Percentiles rank a stretch among this genome's conserved stretches.
Conservation (phyloP, 108 stramenopile genomes). For the Skeletonema costatum region DNA sequence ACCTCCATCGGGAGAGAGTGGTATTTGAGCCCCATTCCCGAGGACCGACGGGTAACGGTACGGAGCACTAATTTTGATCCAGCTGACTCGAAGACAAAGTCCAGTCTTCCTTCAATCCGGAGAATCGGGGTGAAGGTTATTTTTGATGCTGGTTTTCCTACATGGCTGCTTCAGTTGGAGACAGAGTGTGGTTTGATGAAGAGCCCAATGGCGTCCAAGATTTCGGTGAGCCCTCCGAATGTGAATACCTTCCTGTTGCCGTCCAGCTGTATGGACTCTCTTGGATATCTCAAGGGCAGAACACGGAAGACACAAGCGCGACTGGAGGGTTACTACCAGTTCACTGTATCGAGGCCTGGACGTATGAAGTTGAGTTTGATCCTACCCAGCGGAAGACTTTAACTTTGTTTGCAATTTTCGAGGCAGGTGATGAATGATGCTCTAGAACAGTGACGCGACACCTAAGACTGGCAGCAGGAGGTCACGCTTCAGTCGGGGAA, state of each 20-base stretch:
- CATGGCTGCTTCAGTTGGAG: slow-evolving; percentile 36
- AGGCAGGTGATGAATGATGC: slow-evolving; percentile 24
- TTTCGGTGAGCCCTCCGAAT: slow-evolving; percentile 14
- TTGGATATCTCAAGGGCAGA: slow-evolving; percentile 28
- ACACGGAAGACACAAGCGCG: slow-evolving; percentile 8
- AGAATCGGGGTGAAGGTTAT: slow-evolving; percentile 25
- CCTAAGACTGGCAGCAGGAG: slow-evolving; percentile 18
- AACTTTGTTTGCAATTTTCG: slow-evolving; percentile 37
- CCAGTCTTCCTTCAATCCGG: slow-evolving; percentile 30
- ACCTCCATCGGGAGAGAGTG: slow-evolving; percentile 28
- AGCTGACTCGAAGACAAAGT: slow-evolving; percentile 16
- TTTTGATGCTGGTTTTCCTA: slow-evolving; percentile 49
- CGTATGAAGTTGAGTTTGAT: slow-evolving; percentile 26
- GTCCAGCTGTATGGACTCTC: slow-evolving; percentile 37
- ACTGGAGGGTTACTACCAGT: slow-evolving; percentile 36
- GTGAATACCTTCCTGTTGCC: slow-evolving; percentile 16
- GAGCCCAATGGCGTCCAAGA: slow-evolving; percentile 49
- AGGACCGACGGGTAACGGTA: background rate
- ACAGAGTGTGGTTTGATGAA: slow-evolving; percentile 42
- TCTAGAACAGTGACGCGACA: slow-evolving; percentile 35
- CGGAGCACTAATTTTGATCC: slow-evolving; percentile 9
- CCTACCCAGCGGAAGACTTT: slow-evolving; percentile 17
- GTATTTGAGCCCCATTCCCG: slow-evolving; percentile 12
- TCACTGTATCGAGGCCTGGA: slow-evolving; percentile 29
- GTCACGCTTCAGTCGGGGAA: slow-evolving; percentile 38